Base-by-base conservation (phyloP, 78 protist species). In the Dictyostelium citrinum region DNA sequence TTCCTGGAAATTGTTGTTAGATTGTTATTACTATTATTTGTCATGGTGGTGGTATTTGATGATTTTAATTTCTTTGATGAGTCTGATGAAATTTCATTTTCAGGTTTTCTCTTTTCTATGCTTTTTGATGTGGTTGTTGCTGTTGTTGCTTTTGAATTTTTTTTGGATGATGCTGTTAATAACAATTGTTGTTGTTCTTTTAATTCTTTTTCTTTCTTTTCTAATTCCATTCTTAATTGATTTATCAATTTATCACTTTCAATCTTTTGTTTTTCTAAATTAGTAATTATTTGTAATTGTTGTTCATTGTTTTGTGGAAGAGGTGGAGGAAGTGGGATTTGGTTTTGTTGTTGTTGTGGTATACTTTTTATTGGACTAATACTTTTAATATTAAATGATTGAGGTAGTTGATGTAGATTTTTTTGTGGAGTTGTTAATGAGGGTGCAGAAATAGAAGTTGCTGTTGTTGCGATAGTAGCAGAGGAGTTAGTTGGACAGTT, bases 141-240 rank as follows among this genome's bases (percentile, higher is more conserved):
- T 0, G 22, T 29, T 5, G 20, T 7, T n/a, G 22, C 27, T n/a
- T 68, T 12, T 68, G 20, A 14, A 68, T 29, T 6, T 75, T 29
- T 75, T 41, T 29, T 75, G 2, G 45, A 10, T 74, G 31, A 4
- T 33, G 39, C 45, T 31, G 43, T 5, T 39, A 39, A 39, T 20
- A 5, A 71, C 20, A 33, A 12, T 71, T 35, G 39, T 35, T 35
- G 51, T 74, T 37, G 51, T 74, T 75, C 61, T 41, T 75, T 75
- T 17, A 31, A 24, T 22, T 75, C 81, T n/a, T 75, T 75, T 39
- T 75, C 81, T 41, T 75, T 75, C 11, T 43, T 75, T n/a, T 31
- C 83, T 46, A 77, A 77, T 24, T n/a, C 29, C 17, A 22, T 24
- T 77, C 55, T 77, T 49, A 77, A n/a, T 75, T 75, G 81, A n/a